Evolutionary conservation across 345 rosid genomes (phyloP), one percentile per base, ranked within the genome.

Genomic region (Citropsis articulata): DNA sequence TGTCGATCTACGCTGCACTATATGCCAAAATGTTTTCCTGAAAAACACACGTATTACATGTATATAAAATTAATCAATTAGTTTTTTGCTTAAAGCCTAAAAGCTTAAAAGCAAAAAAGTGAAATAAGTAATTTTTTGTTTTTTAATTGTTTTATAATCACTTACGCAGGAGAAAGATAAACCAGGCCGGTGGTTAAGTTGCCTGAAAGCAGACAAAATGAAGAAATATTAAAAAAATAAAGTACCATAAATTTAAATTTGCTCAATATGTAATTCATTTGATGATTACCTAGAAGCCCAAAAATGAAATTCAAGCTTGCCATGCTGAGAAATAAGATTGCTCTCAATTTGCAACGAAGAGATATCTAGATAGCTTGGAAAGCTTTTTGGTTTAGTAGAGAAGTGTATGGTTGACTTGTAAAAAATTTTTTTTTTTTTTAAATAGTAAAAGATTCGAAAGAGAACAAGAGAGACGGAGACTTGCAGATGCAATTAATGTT

Each of bases 111-210:
- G 2, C 21, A 18, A 7, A 53, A 53, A 18, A 53, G 57, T 53
- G 6, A 53, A 18, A 19, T 53, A 53, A 18, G 57, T 22, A 53
- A 53, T 50, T 50, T 50, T 14, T 50, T 50, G 0, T 13, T 3
- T 4, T 50, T 16, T 5, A 35, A 1, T 2, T 45, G 10, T 45
- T 12, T 24, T 4, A 61, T 9, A 12, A 14, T 28, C 40, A 82
- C 93, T 87, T 80, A 92, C 98, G 77, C 81, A 4, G 98, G 93
- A 67, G 98, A 80, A 76, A 94, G 95, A 81, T 88, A 92, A 79
- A 94, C 80, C 25, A 94, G 87, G 9, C 92, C 85, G 7, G 98
- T 86, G 9, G 89, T 91, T 83, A 92, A 83, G 80, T 93, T 93
- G 63, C 98, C 98, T 93, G 92, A 66, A 70, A 79, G 76, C 35